Conservation (phyloP, 345 rosid genomes). For the Excoecaria agallocha region DNA sequence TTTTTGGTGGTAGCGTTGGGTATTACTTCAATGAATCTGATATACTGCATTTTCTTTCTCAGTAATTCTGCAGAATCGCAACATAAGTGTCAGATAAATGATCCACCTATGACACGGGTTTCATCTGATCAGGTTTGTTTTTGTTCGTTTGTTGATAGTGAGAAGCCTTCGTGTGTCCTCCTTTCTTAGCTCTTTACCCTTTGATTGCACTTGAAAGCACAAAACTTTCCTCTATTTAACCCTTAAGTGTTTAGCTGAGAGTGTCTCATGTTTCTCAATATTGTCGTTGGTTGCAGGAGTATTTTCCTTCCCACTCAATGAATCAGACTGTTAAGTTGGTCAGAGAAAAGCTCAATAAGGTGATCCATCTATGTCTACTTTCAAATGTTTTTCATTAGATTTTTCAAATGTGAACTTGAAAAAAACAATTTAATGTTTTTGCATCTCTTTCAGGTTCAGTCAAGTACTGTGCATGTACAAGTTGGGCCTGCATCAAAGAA, state of each 20-base stretch:
- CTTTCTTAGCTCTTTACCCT: background rate
- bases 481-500: conserved; percentile 55
- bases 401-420: background rate
- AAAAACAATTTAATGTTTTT: background rate
- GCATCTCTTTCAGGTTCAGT: conserved; percentile 49
- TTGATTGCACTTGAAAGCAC: background rate
- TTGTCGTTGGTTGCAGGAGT: conserved; percentile 51
- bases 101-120: conserved; percentile 47
- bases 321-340: conserved; percentile 70
- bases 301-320: conserved; percentile 75
- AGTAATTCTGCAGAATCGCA: conserved; percentile 40
- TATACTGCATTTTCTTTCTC: conserved; percentile 12
- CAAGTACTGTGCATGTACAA: conserved; percentile 42
- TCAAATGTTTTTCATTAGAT: too few species aligned
- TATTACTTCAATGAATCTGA: background rate
- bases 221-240: background rate
- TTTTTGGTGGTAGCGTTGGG: background rate
- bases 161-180: background rate
- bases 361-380: conserved; percentile 22
- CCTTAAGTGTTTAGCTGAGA: background rate
- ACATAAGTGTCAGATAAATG: conserved; percentile 23
- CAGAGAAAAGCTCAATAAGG: conserved; percentile 81
- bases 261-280: background rate
- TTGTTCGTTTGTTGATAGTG: conserved; percentile 3
- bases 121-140: conserved; percentile 63